Base-by-base conservation (phyloP, 1,284 basidiomycete species). In the Ustilago tritici region DNA sequence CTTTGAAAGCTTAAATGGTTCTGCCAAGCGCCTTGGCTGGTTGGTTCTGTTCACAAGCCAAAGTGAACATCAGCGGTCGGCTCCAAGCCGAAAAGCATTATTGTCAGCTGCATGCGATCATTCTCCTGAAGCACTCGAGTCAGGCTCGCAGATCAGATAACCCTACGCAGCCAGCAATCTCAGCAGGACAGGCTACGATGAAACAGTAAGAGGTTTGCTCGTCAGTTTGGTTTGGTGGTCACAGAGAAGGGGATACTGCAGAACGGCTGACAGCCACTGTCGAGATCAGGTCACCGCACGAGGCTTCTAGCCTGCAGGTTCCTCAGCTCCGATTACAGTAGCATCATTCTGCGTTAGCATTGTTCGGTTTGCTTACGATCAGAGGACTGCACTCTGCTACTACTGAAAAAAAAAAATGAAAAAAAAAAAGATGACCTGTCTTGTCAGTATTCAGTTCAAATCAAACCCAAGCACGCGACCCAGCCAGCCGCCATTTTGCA, bases 231-330 rank as follows among this genome's bases (percentile, higher is more conserved):
- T 8, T 11, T 7, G 19, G 46, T 5, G 5, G 14, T 7, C n/a
- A 17, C 6, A 19, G 31, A 32, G 14, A 35, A 43, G n/a, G 50
- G 38, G 3, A 43, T 6, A 43, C 7, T 8, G 23, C 23, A 50
- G 28, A n/a, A 47, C 35, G 8, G 38, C 38, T 50, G 50, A 41
- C 43, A 46, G 40, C 28, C 28, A 15, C 47, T 54, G 50, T 49
- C 56, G 63, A 65, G 63, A 58, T 65, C 63, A 50, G 49, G 40
- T 65, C 63, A 50, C 56, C 36, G 55, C 63, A 54, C 56, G 46
- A 64, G 47, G 31, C 46, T 58, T 58, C 43, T 56, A 49, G n/a
- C 10, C 34, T 49, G 47, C 61, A 56, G 60, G 43, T 46, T 53
- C 52, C 34, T 41, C 19, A 36, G 32, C 52, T 54, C 52, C 52